Evolutionary conservation across 2,329 filamentous ascomycete species (phyloP).

Genomic region (Scedosporium apiospermum): DNA sequence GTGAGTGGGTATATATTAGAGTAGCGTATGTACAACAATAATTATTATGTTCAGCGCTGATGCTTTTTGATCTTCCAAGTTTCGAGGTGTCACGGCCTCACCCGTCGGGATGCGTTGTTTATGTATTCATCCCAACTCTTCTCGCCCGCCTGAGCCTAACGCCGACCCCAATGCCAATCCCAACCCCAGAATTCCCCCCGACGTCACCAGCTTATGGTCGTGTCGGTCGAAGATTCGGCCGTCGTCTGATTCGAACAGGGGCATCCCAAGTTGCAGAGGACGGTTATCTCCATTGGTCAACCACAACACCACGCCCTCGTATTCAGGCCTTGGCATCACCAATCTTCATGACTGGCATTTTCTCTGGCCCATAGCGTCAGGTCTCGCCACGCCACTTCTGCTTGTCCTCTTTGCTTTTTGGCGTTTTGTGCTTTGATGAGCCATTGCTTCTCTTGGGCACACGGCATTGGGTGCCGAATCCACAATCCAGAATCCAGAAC

Average conservation of each 20-base stretch:
- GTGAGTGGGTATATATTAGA: not conserved
- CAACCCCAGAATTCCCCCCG: not conserved
- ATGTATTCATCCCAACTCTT: not conserved
- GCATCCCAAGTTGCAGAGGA: not conserved
- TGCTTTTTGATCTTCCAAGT: not conserved
- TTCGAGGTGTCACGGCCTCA: not conserved
- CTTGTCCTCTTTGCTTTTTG: not conserved
- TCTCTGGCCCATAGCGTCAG: too few species aligned
- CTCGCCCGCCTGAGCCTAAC: not conserved
- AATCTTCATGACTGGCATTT: not conserved
- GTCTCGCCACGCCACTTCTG: not conserved
- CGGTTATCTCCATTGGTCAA: slow-evolving; percentile 1
- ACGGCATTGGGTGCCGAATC: not conserved
- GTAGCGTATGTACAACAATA: not conserved
- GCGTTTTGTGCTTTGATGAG: not conserved
- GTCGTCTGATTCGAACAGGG: not conserved
- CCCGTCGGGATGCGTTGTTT: not conserved
- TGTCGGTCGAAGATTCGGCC: slow-evolving; percentile 1
- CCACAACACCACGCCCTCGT: not conserved
- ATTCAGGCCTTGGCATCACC: slow-evolving; percentile 5
- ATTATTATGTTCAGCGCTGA: not conserved
- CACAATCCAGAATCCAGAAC: not conserved
- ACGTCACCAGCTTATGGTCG: not conserved
- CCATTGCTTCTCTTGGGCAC: not conserved
- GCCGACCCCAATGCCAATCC: too few species aligned